Conservation (phyloP, 2,329 filamentous ascomycete species). For the Epichloe uncinata region DNA sequence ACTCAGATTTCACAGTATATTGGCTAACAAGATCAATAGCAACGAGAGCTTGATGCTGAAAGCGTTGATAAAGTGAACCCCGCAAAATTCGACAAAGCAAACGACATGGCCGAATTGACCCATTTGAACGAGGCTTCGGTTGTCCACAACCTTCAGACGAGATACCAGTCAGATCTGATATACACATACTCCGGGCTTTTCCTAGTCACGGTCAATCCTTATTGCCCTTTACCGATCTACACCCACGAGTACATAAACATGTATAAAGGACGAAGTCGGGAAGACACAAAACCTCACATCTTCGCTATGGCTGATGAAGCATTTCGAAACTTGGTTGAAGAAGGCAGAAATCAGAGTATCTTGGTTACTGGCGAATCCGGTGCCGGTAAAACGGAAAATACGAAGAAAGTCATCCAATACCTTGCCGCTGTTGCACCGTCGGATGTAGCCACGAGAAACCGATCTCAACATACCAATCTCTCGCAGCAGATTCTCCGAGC, state of each 20-base stretch:
- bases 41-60: conserved; percentile 75
- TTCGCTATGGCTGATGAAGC: conserved; percentile 96
- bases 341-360: conserved; percentile 93
- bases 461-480: conserved; percentile 61
- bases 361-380: conserved; percentile 96
- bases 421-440: conserved; percentile 84
- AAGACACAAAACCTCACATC: conserved; percentile 94
- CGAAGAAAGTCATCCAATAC: conserved; percentile 98
- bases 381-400: conserved; percentile 97
- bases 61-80: conserved; percentile 98
- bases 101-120: conserved; percentile 97
- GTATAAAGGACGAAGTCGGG: conserved; percentile 83
- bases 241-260: conserved; percentile 95
- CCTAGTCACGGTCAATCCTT: conserved; percentile 93
- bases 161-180: conserved; percentile 92
- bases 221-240: conserved; percentile 89
- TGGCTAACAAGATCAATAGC: conserved; percentile 33
- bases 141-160: conserved; percentile 88
- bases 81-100: conserved; percentile 97
- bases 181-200: conserved; percentile 98
- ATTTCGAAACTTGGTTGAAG: conserved; percentile 88
- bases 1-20: not conserved
- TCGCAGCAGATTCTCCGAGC: conserved; percentile 93
- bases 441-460: conserved; percentile 53
- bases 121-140: conserved; percentile 97